Conservation (phyloP, 2,329 filamentous ascomycete genomes). For the Fusarium vanettenii region DNA sequence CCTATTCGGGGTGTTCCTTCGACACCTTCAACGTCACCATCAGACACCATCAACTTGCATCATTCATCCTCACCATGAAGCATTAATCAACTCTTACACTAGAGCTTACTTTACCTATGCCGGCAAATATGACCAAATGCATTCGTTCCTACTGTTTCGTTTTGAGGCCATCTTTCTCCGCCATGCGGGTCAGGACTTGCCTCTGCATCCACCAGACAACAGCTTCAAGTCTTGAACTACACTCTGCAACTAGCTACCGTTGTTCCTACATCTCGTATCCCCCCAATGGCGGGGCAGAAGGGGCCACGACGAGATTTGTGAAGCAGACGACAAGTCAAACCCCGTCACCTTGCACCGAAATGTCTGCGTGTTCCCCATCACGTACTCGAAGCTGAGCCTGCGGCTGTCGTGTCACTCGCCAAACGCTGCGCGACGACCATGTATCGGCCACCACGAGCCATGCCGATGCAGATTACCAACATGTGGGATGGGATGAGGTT, state of each 20-base stretch:
- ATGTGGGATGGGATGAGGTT: neutral
- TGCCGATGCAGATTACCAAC: neutral
- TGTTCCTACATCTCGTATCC: slow-evolving; percentile 17
- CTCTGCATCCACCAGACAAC: slow-evolving; percentile 8
- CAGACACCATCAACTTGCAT: slow-evolving; percentile 5
- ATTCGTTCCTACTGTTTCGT: neutral
- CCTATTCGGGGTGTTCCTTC: slow-evolving; percentile 6
- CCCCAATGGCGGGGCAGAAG: slow-evolving; percentile 12
- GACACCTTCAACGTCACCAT: neutral
- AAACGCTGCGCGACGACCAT: neutral
- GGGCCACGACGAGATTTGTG: slow-evolving; percentile 12
- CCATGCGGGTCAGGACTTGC: neutral
- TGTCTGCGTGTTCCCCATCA: neutral
- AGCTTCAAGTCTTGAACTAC: neutral
- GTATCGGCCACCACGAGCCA: neutral
- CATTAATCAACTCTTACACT: neutral
- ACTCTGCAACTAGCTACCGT: neutral
- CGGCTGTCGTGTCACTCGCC: slow-evolving; percentile 4
- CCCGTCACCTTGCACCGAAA: slow-evolving; percentile 5
- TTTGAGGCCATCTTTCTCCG: neutral
- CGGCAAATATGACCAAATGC: neutral
- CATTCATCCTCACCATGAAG: neutral
- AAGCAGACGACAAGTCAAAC: slow-evolving; percentile 4
- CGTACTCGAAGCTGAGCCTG: neutral
- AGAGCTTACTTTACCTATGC: neutral